Base-by-base conservation (phyloP, 2,329 filamentous ascomycete genomes). In the Fusarium sp. region DNA sequence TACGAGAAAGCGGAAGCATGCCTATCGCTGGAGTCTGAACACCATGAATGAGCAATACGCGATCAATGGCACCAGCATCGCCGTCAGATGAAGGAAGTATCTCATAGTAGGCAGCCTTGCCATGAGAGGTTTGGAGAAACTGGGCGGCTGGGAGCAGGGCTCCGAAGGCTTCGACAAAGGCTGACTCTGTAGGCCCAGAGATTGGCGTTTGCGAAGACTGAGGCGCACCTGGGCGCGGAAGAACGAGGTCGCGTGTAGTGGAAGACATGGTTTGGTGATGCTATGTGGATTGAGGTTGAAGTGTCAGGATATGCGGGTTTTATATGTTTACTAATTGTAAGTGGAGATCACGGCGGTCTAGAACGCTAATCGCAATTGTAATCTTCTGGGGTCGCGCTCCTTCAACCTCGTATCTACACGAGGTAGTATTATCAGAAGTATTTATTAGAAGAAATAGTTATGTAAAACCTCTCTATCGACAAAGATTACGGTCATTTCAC, bases 1-100 rank as follows among this genome's bases (percentile, higher is more conserved):
- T 66, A 8, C 65, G 73, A 0, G 79, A 77, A 3, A 87, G 76
- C 0, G 84, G 84, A 0, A 80, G 73, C 53, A 87, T 72, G 23
- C 84, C 84, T 6, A 87, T 71, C 3, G 84, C 82, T 9, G 83
- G 81, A 1, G 85, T 87, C 54, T 85, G 81, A 1, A 86, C 80
- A 24, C 85, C 85, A 59, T 87, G 85, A 2, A 87, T 70, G 31
- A 87, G 72, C 0, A 87, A 75, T 0, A 85, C 78, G 8, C 76
- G 78, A 29, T 70, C 46, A 1, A 72, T 61, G 0, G 63, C 13
- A 2, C 35, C 6, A 1, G 11, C 0, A 3, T 26, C 28, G 11
- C 6, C 6, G 12, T 15, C 7, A 13, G 21, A 12, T 8, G 68
- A 57, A 5, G 77, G 76, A 0, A 43, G 69, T 1, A 82, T 49